Base-by-base conservation (phyloP, 1,284 basidiomycete genomes). In the Earliella scabrosa region DNA sequence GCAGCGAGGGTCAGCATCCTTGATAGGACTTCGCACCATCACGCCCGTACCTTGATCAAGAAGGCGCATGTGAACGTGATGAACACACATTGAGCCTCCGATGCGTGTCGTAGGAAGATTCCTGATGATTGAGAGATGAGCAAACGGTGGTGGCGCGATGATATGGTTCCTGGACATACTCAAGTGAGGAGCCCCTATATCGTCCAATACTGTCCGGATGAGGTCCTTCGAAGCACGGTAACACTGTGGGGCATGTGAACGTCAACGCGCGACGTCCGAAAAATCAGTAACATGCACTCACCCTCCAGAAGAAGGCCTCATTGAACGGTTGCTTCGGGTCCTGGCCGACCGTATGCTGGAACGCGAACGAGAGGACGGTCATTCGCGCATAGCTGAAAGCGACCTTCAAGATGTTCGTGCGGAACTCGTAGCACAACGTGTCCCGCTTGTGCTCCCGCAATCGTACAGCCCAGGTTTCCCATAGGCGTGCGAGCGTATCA, bases 41-140 rank as follows among this genome's bases (percentile, higher is more conserved):
- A n/a, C 6, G 16, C 2, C 2, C 73, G 35, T 64, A 87, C 88
- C 77, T 92, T 91, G 59, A 92, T 81, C 13, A 92, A 75, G 73
- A 92, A 92, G 2, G 90, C 86, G 18, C 88, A 86, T 5, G 92
- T 92, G 61, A 94, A 95, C 0, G 89, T 89, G n/a, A 90, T 82
- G 64, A 93, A 92, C 21, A 95, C 85, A 58, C 87, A 88, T 63
- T 94, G 90, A 1, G 88, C 86, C 67, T 93, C 91, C 1, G 92
- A 90, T 0, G 90, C 91, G 66, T 93, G 89, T 3, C 87, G 80
- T 51, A 91, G 77, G 63, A 82, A 86, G 29, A 80, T 74, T 56
- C 80, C 83, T 85, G 58, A 6, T 14, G 24, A 6, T 56, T 1
- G 1, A 32, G 38, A 32, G n/a, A 36, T 27, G 46, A 52, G 40